Evolutionary conservation across 1,284 basidiomycete species (phyloP), one percentile per base, ranked within the genome.

Genomic region (Boletus holoroseus): DNA sequence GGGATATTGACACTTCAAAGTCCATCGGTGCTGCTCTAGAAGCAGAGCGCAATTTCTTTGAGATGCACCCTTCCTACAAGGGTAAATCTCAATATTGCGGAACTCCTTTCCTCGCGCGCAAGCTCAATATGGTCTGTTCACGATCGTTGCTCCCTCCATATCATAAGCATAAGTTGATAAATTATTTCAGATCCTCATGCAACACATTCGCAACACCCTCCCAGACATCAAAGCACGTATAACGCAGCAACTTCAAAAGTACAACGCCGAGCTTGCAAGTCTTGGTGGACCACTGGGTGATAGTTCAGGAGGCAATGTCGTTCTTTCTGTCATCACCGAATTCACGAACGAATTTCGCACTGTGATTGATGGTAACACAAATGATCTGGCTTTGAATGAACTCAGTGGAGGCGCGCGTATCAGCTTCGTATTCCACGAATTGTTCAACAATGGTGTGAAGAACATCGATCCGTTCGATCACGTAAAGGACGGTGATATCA

Each of bases 191-290:
- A 94, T 98, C 66, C 83, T 98, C 50, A 97, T 96, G 92, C 92
- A 95, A 72, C 95, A 97, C 71, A 96, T 99, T 68, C 90, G 91
- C 54, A 85, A 91, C 51, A 97, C 93, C 8, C 79, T 99, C 18
- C 95, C 95, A 32, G 95, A 98, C 68, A 98, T 98, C 77, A 98
- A 98, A 75, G 80, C 83, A 8, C 88, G 92, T 58, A 98, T 99
- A 66, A 78, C 83, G 20, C 79, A 86, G 55, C 92, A 95, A 63
- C 79, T 94, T 48, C 78, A 83, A 69, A 95, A 95, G 68, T 96
- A 82, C 74, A 89, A 83, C 56, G 73, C 82, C 1, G 95, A 99
- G 68, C 78, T 99, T 30, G 73, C 76, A 39, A 73, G 83, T n/a
- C 83, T 99, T 32, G 95, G 95, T 53, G 94, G 94, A 6, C 72